Evolutionary conservation across 2,329 filamentous ascomycete genomes (phyloP).

Genomic region (Diaporthe australafricana): DNA sequence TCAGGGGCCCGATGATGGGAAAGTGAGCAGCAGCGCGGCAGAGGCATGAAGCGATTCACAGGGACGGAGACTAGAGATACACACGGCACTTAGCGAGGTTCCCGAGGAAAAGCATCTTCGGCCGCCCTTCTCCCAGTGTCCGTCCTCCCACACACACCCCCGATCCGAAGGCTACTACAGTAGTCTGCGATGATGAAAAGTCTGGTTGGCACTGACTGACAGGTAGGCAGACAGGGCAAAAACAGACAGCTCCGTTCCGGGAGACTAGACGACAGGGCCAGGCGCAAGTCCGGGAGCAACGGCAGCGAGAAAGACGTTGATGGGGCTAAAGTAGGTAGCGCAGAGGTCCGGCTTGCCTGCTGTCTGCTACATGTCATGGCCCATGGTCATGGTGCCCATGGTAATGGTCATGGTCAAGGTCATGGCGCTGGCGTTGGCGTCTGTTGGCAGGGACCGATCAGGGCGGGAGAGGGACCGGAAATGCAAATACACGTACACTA

Average conservation of each 20-base stretch:
- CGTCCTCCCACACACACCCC: background rate
- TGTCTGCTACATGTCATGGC: conserved; percentile 9
- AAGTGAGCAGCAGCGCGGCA: background rate
- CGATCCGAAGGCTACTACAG: conserved; percentile 12
- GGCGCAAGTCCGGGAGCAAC: background rate
- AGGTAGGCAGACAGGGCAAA: background rate
- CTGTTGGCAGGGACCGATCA: conserved; percentile 1
- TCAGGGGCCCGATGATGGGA: conserved; percentile 25
- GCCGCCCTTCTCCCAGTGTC: background rate
- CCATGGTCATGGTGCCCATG: background rate
- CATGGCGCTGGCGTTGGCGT: background rate
- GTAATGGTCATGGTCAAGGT: background rate
- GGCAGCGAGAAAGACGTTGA: conserved; percentile 25
- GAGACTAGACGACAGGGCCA: conserved; percentile 3
- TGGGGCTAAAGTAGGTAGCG: conserved; percentile 24
- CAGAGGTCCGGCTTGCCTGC: conserved; percentile 6
- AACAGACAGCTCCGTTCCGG: background rate
- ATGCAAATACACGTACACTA: background rate
- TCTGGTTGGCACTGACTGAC: background rate
- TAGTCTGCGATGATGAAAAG: conserved; percentile 2
- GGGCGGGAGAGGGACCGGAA: conserved; percentile 3
- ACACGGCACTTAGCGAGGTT: conserved; percentile 19
- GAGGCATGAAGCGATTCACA: background rate
- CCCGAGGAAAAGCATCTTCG: conserved; percentile 19
- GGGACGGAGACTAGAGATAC: background rate